Base-by-base conservation (phyloP, 106 monocot species). In the Acorus calamus region DNA sequence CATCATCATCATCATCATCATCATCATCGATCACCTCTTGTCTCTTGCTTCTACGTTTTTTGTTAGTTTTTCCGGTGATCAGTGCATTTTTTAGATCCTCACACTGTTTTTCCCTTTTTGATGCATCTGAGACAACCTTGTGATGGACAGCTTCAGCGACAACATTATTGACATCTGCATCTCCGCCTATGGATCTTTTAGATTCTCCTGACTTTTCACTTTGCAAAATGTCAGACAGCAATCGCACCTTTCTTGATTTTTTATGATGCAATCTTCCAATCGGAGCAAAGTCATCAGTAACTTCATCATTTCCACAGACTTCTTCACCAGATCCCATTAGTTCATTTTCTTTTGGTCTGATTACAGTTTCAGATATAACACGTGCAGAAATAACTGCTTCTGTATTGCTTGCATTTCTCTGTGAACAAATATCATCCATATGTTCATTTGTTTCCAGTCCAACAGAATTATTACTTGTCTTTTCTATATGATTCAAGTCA, bases 181-280 rank as follows among this genome's bases (percentile, higher is more conserved):
- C 55, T 71, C 52, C 51, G 56, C 49, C 53, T 3, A 58, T 7
- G 13, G 43, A 46, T 28, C 56, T 74, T 52, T 55, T 50, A 61
- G 62, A 42, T 42, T 47, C 61, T 42, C 8, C 9, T 41, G 47
- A 51, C 13, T 46, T 56, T 42, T 72, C 72, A 46, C 75, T 80
- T 69, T 70, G 72, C 51, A 83, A 60, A 3, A 86, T 86, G 55
- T 87, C 87, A 80, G 66, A 63, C 53, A 87, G 59, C 14, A 70
- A 59, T 4, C 83, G 83, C 53, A 79, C 55, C 62, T 83, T 87
- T 55, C 61, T 64, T 50, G 28, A 6, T 69, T 75, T 87, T 52
- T 65, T 83, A 49, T 47, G 42, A 2, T 56, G 69, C 11, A 43
- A 61, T 53, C 55, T 61, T 44, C 53, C 61, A 50, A 47, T 47